phyloP scores from a whole-genome alignment of 768 basidiomycete genomes.

The Mycena alexandri region DNA sequence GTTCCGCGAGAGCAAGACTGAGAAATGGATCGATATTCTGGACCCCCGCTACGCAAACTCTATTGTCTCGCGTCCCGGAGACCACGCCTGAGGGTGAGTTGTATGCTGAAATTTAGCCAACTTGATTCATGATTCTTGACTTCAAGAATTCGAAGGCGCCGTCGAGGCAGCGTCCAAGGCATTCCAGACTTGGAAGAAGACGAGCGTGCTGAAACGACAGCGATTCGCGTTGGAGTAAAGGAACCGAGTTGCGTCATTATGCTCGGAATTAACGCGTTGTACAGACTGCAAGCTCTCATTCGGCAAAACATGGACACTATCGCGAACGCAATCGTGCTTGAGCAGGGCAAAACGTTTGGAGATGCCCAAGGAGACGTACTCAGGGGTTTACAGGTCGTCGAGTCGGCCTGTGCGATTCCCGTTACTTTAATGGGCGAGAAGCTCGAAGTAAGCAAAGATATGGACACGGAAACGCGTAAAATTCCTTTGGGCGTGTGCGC shows the following conservation, averaged over 20 bases:
- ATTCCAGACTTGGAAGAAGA: conserved; percentile 89
- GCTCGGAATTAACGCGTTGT: background rate
- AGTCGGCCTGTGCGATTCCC: conserved; percentile 85
- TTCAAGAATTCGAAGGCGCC: conserved; percentile 84
- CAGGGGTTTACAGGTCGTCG: conserved; percentile 92
- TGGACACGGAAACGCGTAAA: conserved; percentile 93
- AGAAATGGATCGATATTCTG: conserved; percentile 86
- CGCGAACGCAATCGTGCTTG: conserved; percentile 90
- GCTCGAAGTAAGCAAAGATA: conserved; percentile 95
- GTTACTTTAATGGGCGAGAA: conserved; percentile 90
- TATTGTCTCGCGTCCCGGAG: conserved; percentile 92
- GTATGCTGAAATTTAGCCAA: background rate
- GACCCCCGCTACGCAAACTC: conserved; percentile 94
- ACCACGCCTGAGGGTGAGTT: conserved; percentile 62
- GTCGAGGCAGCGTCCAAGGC: conserved; percentile 91
- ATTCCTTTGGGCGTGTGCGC: conserved; percentile 92
- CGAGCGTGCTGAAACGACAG: conserved; percentile 89
- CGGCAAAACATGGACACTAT: conserved; percentile 88
- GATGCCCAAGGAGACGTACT: conserved; percentile 97
- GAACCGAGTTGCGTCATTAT: conserved; percentile 37
- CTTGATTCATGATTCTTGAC: conserved; percentile 30
- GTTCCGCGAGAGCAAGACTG: conserved; percentile 84
- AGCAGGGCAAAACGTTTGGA: conserved; percentile 95
- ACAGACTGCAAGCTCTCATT: conserved; percentile 82
- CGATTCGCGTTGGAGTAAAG: conserved; percentile 86